Conservation (phyloP, 1,284 basidiomycete species). For the Bjerkandera adusta region DNA sequence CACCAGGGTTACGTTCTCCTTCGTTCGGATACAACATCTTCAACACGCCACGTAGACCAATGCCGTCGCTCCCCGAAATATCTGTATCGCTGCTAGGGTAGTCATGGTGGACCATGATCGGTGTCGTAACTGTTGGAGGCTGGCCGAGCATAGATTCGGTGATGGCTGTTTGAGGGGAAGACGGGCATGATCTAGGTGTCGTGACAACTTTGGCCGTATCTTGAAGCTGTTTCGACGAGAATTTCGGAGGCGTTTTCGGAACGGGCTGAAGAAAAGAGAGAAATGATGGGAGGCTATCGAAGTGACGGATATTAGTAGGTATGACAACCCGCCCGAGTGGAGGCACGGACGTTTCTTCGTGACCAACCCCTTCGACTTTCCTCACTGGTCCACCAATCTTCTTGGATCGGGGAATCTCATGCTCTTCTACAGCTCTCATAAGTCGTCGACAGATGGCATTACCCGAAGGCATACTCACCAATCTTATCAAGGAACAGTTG, state of each 20-base stretch:
- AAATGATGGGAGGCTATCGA: constrained; percentile 33
- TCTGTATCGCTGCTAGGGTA: constrained; percentile 12
- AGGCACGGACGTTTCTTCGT: constrained; percentile 19
- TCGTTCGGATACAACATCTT: constrained; percentile 1
- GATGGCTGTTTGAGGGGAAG: constrained; percentile 29
- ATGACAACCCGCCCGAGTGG: background rate
- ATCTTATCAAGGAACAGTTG: constrained; percentile 38
- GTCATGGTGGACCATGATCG: background rate
- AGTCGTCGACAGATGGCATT: background rate
- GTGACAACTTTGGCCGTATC: constrained; percentile 20
- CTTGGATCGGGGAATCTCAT: constrained; percentile 27
- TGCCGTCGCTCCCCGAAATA: constrained; percentile 13
- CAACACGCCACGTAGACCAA: constrained; percentile 2
- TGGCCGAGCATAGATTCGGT: constrained; percentile 39
- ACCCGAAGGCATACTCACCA: constrained; percentile 31
- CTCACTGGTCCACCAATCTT: constrained; percentile 20
- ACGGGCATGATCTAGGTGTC: constrained; percentile 28
- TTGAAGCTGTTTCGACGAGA: background rate
- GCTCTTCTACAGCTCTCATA: constrained; percentile 31
- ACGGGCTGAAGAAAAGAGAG: constrained; percentile 29
- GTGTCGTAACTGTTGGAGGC: constrained; percentile 16
- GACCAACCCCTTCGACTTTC: constrained; percentile 22
- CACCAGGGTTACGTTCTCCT: background rate
- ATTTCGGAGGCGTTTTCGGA: constrained; percentile 12
- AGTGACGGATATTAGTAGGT: constrained; percentile 17